These are phyloP conservation scores for Centella asiatica DNA, from an alignment of 129 eudicot species.

Conservation along the genomic window DNA sequence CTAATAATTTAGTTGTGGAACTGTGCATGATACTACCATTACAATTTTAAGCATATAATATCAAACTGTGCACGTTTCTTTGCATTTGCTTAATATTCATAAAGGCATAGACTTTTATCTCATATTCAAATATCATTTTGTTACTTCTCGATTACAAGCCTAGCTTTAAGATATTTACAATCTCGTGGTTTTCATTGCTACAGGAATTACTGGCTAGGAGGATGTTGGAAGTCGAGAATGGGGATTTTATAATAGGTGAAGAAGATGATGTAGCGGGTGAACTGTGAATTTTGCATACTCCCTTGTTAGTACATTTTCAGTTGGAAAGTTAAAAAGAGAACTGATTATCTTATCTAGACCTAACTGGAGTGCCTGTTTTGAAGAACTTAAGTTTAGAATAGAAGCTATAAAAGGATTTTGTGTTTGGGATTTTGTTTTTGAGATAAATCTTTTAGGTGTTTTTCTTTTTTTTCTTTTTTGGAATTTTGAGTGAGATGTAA, in stretches of 20 bases:
- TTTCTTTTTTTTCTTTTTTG: too few relatives aligned
- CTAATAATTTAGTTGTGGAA: too few relatives aligned
- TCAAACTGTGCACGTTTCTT: not conserved
- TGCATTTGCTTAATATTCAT: too few relatives aligned
- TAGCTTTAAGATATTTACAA: constrained; percentile 6
- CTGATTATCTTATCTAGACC: constrained; percentile 21
- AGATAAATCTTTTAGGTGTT: constrained; percentile 33
- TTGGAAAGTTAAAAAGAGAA: constrained; percentile 21
- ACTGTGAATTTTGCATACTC: constrained; percentile 27
- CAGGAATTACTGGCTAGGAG: constrained; percentile 45
- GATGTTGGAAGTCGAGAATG: constrained; percentile 18
- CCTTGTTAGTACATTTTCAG: constrained; percentile 18
- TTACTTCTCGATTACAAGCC: not conserved
- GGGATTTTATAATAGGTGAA: constrained; percentile 24
- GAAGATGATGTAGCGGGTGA: constrained; percentile 28
- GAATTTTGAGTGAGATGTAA: constrained; percentile 55
- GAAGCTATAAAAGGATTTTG: constrained; percentile 34
- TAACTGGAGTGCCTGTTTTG: constrained; percentile 32
- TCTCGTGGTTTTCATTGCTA: constrained; percentile 1
- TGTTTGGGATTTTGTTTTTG: constrained; percentile 36
- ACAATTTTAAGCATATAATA: not conserved
- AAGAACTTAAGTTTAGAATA: constrained; percentile 26
- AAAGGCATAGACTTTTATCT: too few relatives aligned
- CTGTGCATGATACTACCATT: not conserved
- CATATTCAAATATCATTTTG: not conserved